These are phyloP conservation scores for Talaromyces sp. DNA, from an alignment of 2,329 filamentous ascomycete species.

Conservation along the genomic window DNA sequence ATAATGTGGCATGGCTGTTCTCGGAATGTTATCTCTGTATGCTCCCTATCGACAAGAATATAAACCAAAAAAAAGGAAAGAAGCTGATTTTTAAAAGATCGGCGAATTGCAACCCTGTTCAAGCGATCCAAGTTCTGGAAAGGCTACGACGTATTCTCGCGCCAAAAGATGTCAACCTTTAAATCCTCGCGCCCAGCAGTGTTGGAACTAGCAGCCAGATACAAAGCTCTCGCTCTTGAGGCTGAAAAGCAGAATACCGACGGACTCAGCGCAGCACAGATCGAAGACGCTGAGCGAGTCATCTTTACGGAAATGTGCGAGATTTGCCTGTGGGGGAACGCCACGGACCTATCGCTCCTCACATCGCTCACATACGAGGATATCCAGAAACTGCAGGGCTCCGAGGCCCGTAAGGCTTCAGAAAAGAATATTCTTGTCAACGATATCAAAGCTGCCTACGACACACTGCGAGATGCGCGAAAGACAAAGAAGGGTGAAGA, in stretches of 20 bases:
- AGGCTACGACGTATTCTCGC: conserved; percentile 80
- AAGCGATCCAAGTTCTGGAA: conserved; percentile 76
- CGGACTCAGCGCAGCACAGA: conserved; percentile 36
- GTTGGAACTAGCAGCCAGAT: conserved; percentile 73
- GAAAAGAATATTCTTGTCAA: conserved; percentile 93
- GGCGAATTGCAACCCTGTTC: conserved; percentile 78
- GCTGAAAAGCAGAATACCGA: conserved; percentile 45
- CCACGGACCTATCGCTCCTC: conserved; percentile 86
- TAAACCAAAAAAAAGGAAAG: too few species aligned
- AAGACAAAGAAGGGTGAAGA: conserved; percentile 57
- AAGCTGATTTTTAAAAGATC: conserved; percentile 35
- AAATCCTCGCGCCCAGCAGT: conserved; percentile 84
- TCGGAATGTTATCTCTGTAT: conserved; percentile 84
- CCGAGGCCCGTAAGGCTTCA: conserved; percentile 75
- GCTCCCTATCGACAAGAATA: conserved; percentile 11
- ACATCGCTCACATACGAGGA: conserved; percentile 91
- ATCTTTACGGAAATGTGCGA: conserved; percentile 92
- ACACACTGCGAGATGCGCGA: conserved; percentile 61
- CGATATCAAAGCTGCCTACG: conserved; percentile 70
- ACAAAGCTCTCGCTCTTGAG: conserved; percentile 67
- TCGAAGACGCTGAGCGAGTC: conserved; percentile 66
- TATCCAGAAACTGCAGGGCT: conserved; percentile 92
- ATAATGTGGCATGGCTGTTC: conserved; percentile 81
- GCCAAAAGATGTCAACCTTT: conserved; percentile 89
- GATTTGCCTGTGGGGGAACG: conserved; percentile 96